Base-by-base conservation (phyloP, 2,329 filamentous ascomycete genomes). In the Fusarium cicatricum region DNA sequence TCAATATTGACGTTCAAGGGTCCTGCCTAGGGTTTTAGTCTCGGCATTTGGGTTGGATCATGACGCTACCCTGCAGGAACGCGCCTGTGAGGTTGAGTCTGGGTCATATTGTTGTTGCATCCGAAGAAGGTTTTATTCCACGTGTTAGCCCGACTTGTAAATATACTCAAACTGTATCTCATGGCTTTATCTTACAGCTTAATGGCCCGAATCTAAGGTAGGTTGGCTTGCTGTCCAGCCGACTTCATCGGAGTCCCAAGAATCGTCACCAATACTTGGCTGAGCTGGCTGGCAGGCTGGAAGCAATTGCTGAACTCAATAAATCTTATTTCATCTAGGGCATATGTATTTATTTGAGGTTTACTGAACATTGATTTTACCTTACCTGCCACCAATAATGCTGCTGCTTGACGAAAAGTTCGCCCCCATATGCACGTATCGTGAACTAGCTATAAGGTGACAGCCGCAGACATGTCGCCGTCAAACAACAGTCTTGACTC, bases 41-140 rank as follows among this genome's bases (percentile, higher is more conserved):
- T 57, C 34, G 46, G 15, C 43, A 19, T 43, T 56, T 56, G 21
- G 60, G 60, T 62, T 63, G 53, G 37, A 28, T 11, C 47, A 54
- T 61, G 56, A 64, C 55, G 60, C 60, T 64, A 61, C 45, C 36
- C 43, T 60, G 40, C 51, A 64, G 55, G 38, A 32, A 52, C 47
- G 29, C 34, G 15, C 21, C 43, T 31, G 29, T 28, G 38, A 26
- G 28, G 46, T 23, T 11, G 28, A n/a, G 43, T 40, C 17, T 45
- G 38, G n/a, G 21, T 29, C 31, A 14, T n/a, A 9, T 31, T 11
- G 10, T 21, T n/a, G 14, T 28, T 60, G 47, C 34, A 36, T 15
- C 16, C 17, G 26, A 28, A 14, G 33, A 46, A 50, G 23, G 48
- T 33, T 56, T 17, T 40, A 11, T 47, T 60, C 37, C 48, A 45